Evolutionary conservation across 352 stramenopile genomes (phyloP), one percentile per base, ranked within the genome.

Genomic region (Peronospora farinosa): DNA sequence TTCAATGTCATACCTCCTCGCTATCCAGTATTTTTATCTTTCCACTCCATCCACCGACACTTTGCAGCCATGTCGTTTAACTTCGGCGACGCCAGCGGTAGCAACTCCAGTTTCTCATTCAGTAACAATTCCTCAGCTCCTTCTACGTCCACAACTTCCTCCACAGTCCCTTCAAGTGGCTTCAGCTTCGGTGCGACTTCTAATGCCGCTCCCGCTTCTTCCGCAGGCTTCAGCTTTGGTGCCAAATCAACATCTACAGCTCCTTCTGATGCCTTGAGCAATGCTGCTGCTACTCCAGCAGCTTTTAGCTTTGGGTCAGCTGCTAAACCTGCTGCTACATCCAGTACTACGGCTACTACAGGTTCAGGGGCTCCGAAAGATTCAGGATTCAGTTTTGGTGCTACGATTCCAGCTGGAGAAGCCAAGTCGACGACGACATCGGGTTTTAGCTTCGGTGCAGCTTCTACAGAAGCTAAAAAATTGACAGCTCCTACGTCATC

Each of bases 1-100:
- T 37, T 12, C 1, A 37, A 17, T 37, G 11, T 16, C 32, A 37
- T 37, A 37, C 10, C 13, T 12, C 0, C 10, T 37, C 13, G 7
- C 17, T 37, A 17, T 37, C 23, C 32, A 37, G 32, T 37, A 37
- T 37, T 37, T 37, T 21, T 21, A 21, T 21, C 19, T 3, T 21
- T 3, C 1, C 23, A 27, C 2, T 0, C 28, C 6, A 32, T 32
- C 45, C 49, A 49, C 27, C 25, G 21, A 13, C 28, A 25, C 28
- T 31, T 13, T 40, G 35, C 5, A 41, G 31, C 54, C 45, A 74
- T 74, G 65, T 55, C 65, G 48, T 74, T 74, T 62, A 72, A 60
- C 48, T 74, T 74, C 40, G 62, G 62, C 16, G 28, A 42, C 28
- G 23, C 57, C 13, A 56, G 41, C 38, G 35, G 48, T 41, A 44